Evolutionary conservation across 2,329 filamentous ascomycete species (phyloP).

Genomic region (Talaromyces sp.): DNA sequence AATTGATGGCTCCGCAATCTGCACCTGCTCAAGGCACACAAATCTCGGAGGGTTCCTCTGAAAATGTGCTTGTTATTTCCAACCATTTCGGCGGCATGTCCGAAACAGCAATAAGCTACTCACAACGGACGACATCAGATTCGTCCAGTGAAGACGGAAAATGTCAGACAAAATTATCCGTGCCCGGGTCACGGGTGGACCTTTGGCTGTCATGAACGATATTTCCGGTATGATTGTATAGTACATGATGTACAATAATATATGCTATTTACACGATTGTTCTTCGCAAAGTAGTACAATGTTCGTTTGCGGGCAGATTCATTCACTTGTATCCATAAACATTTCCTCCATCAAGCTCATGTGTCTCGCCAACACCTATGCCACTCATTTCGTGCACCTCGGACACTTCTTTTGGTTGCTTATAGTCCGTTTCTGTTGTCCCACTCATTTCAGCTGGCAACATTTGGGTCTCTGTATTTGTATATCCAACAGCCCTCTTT

Average conservation of each 20-base stretch:
- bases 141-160: background rate
- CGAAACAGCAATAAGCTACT: conserved; percentile 31
- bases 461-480: conserved; percentile 29
- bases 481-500: background rate
- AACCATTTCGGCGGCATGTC: conserved; percentile 35
- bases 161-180: conserved; percentile 26
- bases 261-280: background rate
- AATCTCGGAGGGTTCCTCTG: background rate
- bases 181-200: conserved; percentile 26
- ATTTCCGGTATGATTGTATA: conserved; percentile 7
- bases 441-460: conserved; percentile 19
- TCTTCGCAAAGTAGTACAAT: background rate
- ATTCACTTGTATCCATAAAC: background rate
- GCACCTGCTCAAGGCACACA: background rate
- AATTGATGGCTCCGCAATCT: background rate
- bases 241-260: background rate
- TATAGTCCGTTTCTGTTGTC: background rate
- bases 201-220: conserved; percentile 4
- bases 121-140: conserved; percentile 1
- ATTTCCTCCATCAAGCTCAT: background rate
- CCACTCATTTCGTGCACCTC: conserved; percentile 2
- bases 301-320: background rate
- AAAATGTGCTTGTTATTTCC: conserved; percentile 19
- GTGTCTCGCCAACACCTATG: background rate
- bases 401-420: background rate